Percentiles rank a stretch among this genome's conserved stretches.
phyloP scores from a whole-genome alignment of 352 stramenopile species.

The Thalassiosira sp. region DNA sequence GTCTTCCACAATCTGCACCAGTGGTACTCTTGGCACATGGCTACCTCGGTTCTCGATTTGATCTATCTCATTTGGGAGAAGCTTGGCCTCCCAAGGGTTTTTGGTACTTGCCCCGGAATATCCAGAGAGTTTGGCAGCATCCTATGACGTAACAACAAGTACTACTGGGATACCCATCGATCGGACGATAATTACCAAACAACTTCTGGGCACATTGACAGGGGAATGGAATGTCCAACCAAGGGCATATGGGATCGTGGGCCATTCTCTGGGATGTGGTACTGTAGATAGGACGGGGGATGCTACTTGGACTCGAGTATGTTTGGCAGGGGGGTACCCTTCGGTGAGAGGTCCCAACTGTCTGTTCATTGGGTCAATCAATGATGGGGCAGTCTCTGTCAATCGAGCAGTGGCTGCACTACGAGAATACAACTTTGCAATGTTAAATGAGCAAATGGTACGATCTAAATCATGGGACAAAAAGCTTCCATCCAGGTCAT shows the following conservation, averaged over 20 bases:
- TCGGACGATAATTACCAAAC: conserved; percentile 52
- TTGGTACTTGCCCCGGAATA: conserved; percentile 64
- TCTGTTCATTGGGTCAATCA: conserved; percentile 67
- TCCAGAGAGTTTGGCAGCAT: conserved; percentile 69
- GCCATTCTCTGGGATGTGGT: conserved; percentile 69
- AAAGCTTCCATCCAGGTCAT: conserved; percentile 27
- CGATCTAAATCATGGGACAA: not conserved
- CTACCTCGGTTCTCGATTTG: conserved; percentile 68
- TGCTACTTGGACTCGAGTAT: conserved; percentile 65
- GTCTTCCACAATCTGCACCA: conserved; percentile 29
- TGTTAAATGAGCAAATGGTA: conserved; percentile 23
- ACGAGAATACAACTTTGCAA: conserved; percentile 16
- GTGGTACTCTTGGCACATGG: conserved; percentile 71
- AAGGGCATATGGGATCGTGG: conserved; percentile 63
- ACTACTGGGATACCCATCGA: conserved; percentile 40
- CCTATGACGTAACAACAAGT: conserved; percentile 44
- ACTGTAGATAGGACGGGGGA: conserved; percentile 64
- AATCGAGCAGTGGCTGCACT: conserved; percentile 23
- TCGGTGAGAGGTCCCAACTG: conserved; percentile 23
- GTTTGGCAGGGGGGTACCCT: conserved; percentile 57
- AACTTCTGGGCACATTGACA: conserved; percentile 46
- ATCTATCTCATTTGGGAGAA: conserved; percentile 72
- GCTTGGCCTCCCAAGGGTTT: conserved; percentile 61
- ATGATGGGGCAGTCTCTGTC: conserved; percentile 58
- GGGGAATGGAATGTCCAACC: conserved; percentile 46